Conservation (phyloP, 2,329 filamentous ascomycete genomes). For the Phaeosphaeriaceae sp. region DNA sequence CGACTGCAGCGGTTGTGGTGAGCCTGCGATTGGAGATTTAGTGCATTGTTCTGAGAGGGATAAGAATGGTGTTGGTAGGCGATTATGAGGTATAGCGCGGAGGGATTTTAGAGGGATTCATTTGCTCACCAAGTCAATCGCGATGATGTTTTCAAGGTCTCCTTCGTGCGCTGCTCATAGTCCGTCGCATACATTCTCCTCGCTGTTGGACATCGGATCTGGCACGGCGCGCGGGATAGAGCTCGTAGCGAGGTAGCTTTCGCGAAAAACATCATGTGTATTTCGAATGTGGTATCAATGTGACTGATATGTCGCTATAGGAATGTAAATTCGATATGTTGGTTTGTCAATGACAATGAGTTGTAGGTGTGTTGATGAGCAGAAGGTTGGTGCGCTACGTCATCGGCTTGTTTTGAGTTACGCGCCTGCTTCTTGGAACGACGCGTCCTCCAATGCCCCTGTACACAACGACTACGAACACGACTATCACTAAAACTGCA, state of each 20-base stretch:
- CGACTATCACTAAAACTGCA: too few species aligned
- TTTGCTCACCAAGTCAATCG: slow-evolving; percentile 25
- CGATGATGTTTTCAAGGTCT: slow-evolving; percentile 24
- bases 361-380: too few species aligned
- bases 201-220: slow-evolving; percentile 13
- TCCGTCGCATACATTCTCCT: slow-evolving; percentile 26
- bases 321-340: too few species aligned
- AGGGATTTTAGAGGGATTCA: too few species aligned
- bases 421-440: not conserved
- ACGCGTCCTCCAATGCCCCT: too few species aligned
- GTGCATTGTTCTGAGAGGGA: too few species aligned
- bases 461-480: too few species aligned
- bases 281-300: not conserved
- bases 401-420: not conserved
- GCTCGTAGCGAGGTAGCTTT: slow-evolving; percentile 15
- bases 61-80: too few species aligned
- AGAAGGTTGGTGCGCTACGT: not conserved
- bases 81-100: too few species aligned
- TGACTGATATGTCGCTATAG: not conserved
- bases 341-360: too few species aligned
- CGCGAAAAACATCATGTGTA: slow-evolving; percentile 15
- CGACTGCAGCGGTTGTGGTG: slow-evolving; percentile 24
- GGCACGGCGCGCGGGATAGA: slow-evolving; percentile 12
- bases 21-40: too few species aligned
- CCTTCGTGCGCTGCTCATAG: slow-evolving; percentile 26